Percentiles rank a stretch among this genome's conserved stretches.
phyloP scores from a whole-genome alignment of 2,329 filamentous ascomycete genomes.

The Esteya vermicola region DNA sequence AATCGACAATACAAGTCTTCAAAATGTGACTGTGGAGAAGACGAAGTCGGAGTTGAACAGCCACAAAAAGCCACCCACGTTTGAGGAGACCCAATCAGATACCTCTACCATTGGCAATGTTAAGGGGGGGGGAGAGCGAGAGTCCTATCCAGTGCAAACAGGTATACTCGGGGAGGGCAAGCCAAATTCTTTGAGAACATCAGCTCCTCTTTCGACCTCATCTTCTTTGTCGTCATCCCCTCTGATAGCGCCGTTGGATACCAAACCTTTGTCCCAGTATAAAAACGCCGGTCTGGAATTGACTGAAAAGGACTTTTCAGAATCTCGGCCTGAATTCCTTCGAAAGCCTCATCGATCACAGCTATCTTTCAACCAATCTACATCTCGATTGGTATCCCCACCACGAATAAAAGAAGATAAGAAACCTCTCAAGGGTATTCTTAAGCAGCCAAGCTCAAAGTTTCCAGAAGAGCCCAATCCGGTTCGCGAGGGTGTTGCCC shows the following conservation, averaged over 20 bases:
- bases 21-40: no score
- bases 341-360: conserved; percentile 5
- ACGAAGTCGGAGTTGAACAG: no score
- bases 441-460: conserved; percentile 66
- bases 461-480: conserved; percentile 81
- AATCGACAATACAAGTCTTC: no score
- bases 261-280: background rate
- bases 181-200: conserved; percentile 6
- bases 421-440: conserved; percentile 66
- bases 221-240: conserved; percentile 7
- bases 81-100: no score
- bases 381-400: conserved; percentile 59
- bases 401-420: conserved; percentile 31
- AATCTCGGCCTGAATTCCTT: no score
- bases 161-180: background rate
- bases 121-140: no score
- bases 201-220: conserved; percentile 9
- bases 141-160: background rate
- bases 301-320: background rate
- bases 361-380: conserved; percentile 1
- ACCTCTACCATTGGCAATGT: no score
- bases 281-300: background rate
- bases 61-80: no score
- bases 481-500: conserved; percentile 78
- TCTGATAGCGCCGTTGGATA: conserved; percentile 18